Percentiles rank a stretch among this genome's conserved stretches.
Evolutionary conservation across 208 protist species (phyloP).

Genomic region (Leishmania mexicana): DNA sequence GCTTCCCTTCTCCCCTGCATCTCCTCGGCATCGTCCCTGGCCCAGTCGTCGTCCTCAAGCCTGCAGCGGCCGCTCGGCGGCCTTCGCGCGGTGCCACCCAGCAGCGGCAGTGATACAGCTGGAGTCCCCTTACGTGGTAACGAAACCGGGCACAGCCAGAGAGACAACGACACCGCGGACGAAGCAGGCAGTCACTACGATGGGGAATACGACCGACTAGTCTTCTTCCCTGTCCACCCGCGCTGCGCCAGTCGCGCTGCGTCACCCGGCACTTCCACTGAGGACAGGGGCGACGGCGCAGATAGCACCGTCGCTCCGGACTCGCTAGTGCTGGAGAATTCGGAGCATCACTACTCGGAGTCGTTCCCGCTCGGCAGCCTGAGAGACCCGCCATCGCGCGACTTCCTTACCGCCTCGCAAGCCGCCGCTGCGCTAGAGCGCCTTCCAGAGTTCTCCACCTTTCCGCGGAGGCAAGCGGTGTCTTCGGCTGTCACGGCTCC

Average conservation of each 20-base stretch:
- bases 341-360: background rate
- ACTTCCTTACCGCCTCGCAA: slow-evolving; percentile 6
- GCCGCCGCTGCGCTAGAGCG: slow-evolving; percentile 7
- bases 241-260: background rate
- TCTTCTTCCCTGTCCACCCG: background rate
- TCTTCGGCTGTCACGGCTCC: background rate
- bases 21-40: background rate
- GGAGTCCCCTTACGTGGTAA: background rate
- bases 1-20: slow-evolving; percentile 7
- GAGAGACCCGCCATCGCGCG: background rate
- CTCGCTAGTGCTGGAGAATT: background rate
- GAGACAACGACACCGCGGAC: background rate
- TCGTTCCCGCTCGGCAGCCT: background rate
- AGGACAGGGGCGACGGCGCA: background rate
- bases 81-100: background rate
- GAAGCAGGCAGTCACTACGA: background rate
- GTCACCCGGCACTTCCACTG: background rate
- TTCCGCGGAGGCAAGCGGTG: background rate
- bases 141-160: background rate
- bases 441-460: slow-evolving; percentile 2
- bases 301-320: background rate
- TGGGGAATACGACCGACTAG: slow-evolving; percentile 15
- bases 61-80: background rate
- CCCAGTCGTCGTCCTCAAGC: background rate
- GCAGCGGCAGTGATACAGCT: background rate